Percentiles rank a stretch among this genome's conserved stretches.
Evolutionary conservation across 495 filamentous ascomycete species (phyloP).

Genomic region (Tuber microsphaerosporum): DNA sequence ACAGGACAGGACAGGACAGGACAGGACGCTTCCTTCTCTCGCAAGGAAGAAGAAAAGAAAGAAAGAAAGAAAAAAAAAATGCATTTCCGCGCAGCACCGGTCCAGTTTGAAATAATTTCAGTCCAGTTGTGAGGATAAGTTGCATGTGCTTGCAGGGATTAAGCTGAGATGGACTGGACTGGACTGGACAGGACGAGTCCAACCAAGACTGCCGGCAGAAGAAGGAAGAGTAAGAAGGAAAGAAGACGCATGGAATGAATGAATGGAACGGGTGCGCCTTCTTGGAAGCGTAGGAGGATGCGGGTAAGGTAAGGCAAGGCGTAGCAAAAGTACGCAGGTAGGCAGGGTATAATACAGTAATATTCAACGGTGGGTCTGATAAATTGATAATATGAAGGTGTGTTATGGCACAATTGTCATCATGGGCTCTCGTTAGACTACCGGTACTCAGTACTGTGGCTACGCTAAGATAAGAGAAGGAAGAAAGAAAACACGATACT

Average conservation of each 20-base stretch:
- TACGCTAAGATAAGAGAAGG: background rate
- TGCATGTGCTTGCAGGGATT: background rate
- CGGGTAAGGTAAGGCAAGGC: constrained; percentile 1
- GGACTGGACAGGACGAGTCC: too few species aligned
- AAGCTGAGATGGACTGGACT: background rate
- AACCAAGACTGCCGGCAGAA: background rate
- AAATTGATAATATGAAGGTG: too few species aligned
- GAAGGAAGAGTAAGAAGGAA: too few species aligned
- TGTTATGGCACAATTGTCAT: background rate
- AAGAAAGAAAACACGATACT: background rate
- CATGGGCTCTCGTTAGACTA: background rate
- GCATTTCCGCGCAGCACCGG: background rate
- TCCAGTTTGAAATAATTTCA: background rate
- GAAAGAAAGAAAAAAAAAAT: too few species aligned
- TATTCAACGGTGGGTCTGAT: background rate
- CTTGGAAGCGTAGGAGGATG: background rate
- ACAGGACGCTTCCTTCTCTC: too few species aligned
- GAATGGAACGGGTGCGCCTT: background rate
- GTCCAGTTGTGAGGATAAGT: too few species aligned
- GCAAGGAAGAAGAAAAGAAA: too few species aligned
- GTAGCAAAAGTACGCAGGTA: background rate
- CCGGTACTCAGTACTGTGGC: background rate
- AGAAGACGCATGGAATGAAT: background rate
- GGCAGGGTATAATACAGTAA: background rate
- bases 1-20: too few species aligned